Conservation (phyloP, 2,329 filamentous ascomycete genomes). For the Talaromyces marneffei region DNA sequence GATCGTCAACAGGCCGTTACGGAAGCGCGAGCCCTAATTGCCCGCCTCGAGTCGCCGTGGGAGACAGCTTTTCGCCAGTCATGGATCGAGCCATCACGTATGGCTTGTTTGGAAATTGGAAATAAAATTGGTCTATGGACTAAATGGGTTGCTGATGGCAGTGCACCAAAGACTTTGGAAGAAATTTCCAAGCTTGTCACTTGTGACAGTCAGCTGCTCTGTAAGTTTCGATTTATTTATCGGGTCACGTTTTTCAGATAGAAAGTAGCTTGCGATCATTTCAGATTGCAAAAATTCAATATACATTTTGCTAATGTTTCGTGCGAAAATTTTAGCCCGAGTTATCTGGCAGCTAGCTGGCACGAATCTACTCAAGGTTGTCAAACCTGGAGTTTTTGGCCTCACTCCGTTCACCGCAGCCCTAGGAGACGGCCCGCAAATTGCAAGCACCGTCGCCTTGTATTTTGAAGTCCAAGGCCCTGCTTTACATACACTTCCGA, state of each 20-base stretch:
- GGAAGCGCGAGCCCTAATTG: constrained; percentile 5
- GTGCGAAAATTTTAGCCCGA: not conserved
- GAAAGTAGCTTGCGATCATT: not conserved
- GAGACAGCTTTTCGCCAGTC: constrained; percentile 6
- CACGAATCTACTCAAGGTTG: not conserved
- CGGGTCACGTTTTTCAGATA: not conserved
- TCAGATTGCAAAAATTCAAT: not conserved
- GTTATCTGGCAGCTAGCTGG: constrained; percentile 4
- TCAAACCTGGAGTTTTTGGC: constrained; percentile 6
- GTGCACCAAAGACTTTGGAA: not conserved
- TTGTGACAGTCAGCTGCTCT: not conserved
- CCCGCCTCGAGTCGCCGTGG: constrained; percentile 3
- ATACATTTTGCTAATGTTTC: not conserved
- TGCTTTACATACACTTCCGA: not conserved
- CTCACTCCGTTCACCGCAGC: constrained; percentile 7
- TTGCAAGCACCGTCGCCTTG: constrained; percentile 1
- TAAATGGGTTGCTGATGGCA: constrained; percentile 6
- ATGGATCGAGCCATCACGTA: constrained; percentile 8
- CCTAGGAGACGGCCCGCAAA: not conserved
- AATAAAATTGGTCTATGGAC: constrained; percentile 3
- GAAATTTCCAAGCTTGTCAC: constrained; percentile 7
- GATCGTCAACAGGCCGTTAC: constrained; percentile 4
- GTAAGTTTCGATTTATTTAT: not conserved
- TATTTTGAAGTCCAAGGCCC: constrained; percentile 1
- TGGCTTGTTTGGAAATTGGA: constrained; percentile 5